Conservation (phyloP, 2,329 filamentous ascomycete species). For the Clonostachys rosea region DNA sequence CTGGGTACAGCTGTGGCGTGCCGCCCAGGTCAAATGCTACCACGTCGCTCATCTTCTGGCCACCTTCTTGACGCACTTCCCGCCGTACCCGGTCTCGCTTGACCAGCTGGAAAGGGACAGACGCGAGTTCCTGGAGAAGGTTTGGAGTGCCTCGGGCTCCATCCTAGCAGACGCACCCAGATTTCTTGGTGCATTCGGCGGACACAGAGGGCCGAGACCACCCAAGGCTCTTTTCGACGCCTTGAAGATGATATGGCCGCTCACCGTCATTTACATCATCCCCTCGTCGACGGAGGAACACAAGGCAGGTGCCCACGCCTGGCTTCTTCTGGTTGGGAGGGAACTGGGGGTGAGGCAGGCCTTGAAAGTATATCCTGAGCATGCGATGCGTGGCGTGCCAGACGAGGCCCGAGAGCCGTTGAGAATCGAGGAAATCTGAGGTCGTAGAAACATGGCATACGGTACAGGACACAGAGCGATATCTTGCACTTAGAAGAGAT, state of each 20-base stretch:
- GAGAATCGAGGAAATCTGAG: constrained; percentile 3
- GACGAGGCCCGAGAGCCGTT: constrained; percentile 16
- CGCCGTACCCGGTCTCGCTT: constrained; percentile 11
- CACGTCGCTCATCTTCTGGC: constrained; percentile 20
- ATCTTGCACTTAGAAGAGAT: no score
- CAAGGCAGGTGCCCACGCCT: constrained; percentile 14
- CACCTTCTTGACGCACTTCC: constrained; percentile 27
- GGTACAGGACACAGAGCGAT: no score
- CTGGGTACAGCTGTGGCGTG: constrained; percentile 22
- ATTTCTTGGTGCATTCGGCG: neutral
- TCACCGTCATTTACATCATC: constrained; percentile 21
- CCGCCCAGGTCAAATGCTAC: constrained; percentile 26
- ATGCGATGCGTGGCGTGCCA: constrained; percentile 8
- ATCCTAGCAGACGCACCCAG: constrained; percentile 2
- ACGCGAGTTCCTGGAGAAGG: constrained; percentile 13
- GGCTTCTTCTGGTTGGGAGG: constrained; percentile 23
- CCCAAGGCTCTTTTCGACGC: constrained; percentile 27
- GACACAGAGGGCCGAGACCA: constrained; percentile 3
- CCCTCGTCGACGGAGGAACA: constrained; percentile 18
- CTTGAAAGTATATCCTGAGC: constrained; percentile 13
- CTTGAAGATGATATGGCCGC: constrained; percentile 29
- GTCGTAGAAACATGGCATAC: no score
- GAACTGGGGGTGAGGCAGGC: constrained; percentile 31
- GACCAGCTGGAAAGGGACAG: constrained; percentile 19
- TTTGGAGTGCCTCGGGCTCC: constrained; percentile 13